These are phyloP conservation scores for Alternaria rosae DNA, from an alignment of 2,329 filamentous ascomycete species.

Conservation along the genomic window DNA sequence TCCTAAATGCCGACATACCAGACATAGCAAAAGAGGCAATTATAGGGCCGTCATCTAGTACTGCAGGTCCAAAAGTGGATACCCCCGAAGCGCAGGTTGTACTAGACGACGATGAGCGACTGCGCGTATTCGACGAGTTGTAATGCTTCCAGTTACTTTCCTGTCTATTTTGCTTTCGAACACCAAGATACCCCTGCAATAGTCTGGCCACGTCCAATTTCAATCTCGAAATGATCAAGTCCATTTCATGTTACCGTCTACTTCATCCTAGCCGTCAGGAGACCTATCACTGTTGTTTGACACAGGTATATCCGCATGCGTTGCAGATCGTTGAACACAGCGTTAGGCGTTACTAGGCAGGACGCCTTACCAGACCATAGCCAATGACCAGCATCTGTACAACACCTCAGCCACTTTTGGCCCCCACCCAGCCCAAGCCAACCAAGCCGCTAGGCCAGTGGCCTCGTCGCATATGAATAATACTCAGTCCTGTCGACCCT, in stretches of 20 bases:
- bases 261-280: not conserved
- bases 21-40: conserved; percentile 46
- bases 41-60: conserved; percentile 20
- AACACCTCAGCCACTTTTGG: not conserved
- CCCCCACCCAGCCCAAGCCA: not conserved
- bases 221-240: not conserved
- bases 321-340: not conserved
- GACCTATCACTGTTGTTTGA: not conserved
- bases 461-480: not conserved
- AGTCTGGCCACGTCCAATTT: not conserved
- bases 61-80: conserved; percentile 8
- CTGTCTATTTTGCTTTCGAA: not conserved
- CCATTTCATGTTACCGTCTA: not conserved
- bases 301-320: not conserved
- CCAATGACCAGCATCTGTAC: not conserved
- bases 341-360: not conserved
- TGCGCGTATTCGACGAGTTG: conserved; percentile 36
- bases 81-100: conserved; percentile 5
- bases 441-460: not conserved
- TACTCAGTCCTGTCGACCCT: not conserved
- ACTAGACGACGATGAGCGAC: conserved; percentile 21
- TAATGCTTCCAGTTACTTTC: conserved; percentile 8
- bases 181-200: conserved; percentile 22
- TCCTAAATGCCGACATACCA: conserved; percentile 42
- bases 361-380: not conserved